Evolutionary conservation across 2,329 filamentous ascomycete species (phyloP).

Genomic region (Arthrobotrys sinensis): DNA sequence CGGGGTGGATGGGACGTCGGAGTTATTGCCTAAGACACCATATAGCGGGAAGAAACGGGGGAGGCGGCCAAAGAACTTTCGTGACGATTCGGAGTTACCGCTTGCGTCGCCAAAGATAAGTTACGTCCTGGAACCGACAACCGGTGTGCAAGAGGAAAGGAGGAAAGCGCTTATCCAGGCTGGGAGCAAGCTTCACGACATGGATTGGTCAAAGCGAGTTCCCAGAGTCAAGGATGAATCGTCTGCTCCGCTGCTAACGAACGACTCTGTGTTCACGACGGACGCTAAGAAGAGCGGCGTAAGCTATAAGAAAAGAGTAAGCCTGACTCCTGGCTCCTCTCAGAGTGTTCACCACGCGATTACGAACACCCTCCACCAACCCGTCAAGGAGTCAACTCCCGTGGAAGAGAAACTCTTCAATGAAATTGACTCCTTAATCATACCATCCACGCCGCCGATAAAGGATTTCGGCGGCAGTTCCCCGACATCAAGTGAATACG

Average conservation of each 20-base stretch:
- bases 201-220: constrained; percentile 8
- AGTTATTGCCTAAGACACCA: constrained; percentile 14
- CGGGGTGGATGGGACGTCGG: background rate
- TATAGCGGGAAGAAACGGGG: constrained; percentile 50
- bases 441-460: background rate
- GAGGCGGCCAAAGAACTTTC: constrained; percentile 30
- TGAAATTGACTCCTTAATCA: background rate
- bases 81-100: background rate
- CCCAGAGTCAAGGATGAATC: background rate
- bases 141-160: background rate
- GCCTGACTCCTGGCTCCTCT: background rate
- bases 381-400: background rate
- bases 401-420: background rate
- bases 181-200: constrained; percentile 12
- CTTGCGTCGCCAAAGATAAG: background rate
- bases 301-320: constrained; percentile 19
- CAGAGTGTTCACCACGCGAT: background rate
- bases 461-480: background rate
- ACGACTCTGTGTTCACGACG: background rate
- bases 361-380: background rate
- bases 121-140: background rate
- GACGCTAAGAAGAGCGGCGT: background rate
- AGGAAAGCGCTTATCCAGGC: constrained; percentile 9
- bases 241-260: background rate
- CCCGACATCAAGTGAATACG: constrained; percentile 29